Evolutionary conservation across 164 flowering plant species (phyloP).

Genomic region (Chimonanthus praecox): DNA sequence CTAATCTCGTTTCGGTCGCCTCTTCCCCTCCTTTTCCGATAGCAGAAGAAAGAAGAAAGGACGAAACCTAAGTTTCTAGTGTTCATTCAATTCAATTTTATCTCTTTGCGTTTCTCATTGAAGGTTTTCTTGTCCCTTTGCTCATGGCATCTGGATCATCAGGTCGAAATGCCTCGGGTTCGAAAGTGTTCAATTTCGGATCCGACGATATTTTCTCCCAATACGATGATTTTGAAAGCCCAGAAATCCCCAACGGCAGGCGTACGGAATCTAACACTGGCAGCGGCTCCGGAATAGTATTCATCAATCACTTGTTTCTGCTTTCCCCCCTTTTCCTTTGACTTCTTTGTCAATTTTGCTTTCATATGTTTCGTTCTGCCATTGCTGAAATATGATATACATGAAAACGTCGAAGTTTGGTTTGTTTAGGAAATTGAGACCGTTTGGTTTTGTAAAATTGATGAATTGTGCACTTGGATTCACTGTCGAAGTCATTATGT

Average conservation of each 20-base stretch:
- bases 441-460: not conserved
- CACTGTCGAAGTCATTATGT: too few species aligned
- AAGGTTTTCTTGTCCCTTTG: not conserved
- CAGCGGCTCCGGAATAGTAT: constrained; percentile 40
- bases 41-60: not conserved
- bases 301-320: not conserved
- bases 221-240: constrained; percentile 55
- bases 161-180: constrained; percentile 46
- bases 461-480: not conserved
- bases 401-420: not conserved
- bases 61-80: not conserved
- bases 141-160: constrained; percentile 81
- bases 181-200: constrained; percentile 76
- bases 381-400: too few species aligned
- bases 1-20: not conserved
- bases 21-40: not conserved
- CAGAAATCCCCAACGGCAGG: constrained; percentile 40
- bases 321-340: not conserved
- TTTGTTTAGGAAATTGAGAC: not conserved
- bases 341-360: not conserved
- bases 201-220: constrained; percentile 75
- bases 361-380: not conserved
- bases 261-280: constrained; percentile 44
- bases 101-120: not conserved
- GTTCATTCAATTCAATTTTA: not conserved